Conservation (phyloP, 108 stramenopile species). For the Schizochytrium sp. region DNA sequence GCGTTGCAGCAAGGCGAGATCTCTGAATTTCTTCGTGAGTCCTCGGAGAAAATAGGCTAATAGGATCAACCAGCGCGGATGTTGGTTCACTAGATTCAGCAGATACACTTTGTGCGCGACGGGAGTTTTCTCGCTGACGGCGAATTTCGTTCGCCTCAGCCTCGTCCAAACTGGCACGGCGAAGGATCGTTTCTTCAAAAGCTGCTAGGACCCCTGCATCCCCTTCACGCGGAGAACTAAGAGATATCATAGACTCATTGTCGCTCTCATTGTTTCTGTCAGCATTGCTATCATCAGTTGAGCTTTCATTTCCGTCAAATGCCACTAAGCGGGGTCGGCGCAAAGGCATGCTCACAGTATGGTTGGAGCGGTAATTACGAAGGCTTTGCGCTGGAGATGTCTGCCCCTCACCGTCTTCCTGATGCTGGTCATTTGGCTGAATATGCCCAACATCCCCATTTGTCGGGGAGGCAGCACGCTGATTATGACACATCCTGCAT, state of each 20-base stretch:
- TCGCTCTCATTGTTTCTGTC: background rate
- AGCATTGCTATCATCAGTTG: background rate
- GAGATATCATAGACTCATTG: conserved; percentile 16
- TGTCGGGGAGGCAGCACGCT: background rate
- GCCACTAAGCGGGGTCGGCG: background rate
- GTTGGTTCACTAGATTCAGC: background rate
- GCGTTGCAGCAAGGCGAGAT: background rate
- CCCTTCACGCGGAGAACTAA: background rate
- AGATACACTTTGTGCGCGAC: too few relatives aligned
- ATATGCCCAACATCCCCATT: too few relatives aligned
- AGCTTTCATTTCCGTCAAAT: background rate
- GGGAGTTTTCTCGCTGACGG: too few relatives aligned
- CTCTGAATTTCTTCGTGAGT: background rate
- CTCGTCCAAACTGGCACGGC: too few relatives aligned
- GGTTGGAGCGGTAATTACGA: background rate
- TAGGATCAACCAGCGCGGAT: background rate
- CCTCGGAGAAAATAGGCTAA: background rate
- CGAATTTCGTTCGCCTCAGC: too few relatives aligned
- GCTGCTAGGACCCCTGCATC: too few relatives aligned
- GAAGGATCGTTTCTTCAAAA: too few relatives aligned
- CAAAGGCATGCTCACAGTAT: background rate
- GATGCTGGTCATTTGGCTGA: background rate
- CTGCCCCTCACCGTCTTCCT: background rate
- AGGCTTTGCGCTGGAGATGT: background rate
- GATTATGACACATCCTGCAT: background rate